Conservation (phyloP, 257 asterid genomes). For the Nemophila menziesii region DNA sequence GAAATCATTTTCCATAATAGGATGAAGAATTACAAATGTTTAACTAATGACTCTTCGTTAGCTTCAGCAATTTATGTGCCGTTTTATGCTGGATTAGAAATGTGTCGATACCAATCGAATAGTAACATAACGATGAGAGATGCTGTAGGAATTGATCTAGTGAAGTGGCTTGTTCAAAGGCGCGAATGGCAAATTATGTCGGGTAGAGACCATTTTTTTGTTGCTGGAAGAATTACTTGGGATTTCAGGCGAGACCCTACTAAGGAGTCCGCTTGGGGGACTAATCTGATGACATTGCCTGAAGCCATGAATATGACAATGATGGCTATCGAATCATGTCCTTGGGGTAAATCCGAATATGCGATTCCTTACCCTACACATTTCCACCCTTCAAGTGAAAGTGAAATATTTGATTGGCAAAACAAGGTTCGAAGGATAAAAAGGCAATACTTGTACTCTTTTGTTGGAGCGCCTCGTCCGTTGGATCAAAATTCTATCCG, state of each 20-base stretch:
- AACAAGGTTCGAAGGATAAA: not conserved
- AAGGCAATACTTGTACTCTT: slow-evolving; percentile 1
- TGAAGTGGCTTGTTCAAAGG: not conserved
- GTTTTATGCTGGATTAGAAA: not conserved
- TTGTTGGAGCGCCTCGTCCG: not conserved
- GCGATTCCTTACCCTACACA: slow-evolving; percentile 3
- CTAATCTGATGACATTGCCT: not conserved
- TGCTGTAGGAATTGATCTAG: not conserved
- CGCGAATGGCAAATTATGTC: not conserved
- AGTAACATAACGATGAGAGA: not conserved
- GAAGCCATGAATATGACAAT: not conserved
- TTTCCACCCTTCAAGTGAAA: slow-evolving; percentile 2
- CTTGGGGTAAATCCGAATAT: not conserved
- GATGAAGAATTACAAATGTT: not conserved
- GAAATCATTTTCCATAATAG: not conserved
- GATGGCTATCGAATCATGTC: slow-evolving; percentile 3
- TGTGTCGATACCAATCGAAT: not conserved
- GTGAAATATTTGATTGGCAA: slow-evolving; percentile 1
- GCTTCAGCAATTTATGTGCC: not conserved
- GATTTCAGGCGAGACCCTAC: not conserved
- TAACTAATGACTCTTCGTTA: not conserved
- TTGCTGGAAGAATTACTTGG: not conserved
- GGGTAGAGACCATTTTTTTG: not conserved
- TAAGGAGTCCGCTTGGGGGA: not conserved
- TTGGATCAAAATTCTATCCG: not conserved